Conservation (phyloP, 169 alveolate species). For the Plasmodium inui region DNA sequence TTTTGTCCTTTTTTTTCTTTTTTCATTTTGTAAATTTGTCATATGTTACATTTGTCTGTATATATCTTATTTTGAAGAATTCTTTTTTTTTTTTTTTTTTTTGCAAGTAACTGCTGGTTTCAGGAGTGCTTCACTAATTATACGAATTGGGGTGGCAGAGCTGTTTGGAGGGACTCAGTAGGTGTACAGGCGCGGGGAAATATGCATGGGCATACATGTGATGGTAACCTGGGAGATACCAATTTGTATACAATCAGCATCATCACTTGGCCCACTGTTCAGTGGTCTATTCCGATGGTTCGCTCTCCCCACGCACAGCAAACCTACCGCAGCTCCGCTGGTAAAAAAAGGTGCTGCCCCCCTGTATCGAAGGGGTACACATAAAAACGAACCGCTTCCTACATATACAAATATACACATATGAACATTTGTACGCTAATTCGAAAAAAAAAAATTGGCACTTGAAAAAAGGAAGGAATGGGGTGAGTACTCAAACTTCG, state of each 20-base stretch:
- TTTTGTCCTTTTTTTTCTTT: background rate
- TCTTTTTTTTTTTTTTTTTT: background rate
- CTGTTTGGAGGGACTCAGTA: background rate
- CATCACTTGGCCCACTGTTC: background rate
- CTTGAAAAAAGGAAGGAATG: conserved; percentile 2
- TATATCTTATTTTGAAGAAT: background rate
- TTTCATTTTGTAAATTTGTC: background rate
- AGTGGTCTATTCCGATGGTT: background rate
- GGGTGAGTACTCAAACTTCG: conserved; percentile 6
- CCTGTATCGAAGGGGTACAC: background rate
- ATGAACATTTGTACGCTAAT: background rate
- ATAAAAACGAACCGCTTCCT: background rate
- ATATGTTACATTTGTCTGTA: background rate
- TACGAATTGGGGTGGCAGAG: background rate
- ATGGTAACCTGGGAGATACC: background rate
- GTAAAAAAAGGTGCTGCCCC: background rate
- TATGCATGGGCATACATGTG: background rate
- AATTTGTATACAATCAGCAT: background rate
- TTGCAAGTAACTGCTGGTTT: background rate
- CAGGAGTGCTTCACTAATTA: background rate
- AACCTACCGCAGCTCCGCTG: background rate
- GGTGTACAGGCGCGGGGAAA: background rate
- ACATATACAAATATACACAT: background rate
- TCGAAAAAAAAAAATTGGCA: background rate
- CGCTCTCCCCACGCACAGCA: background rate